A percentile compares a stretch with the other conserved stretches of the same genome.
phyloP scores from a whole-genome alignment of 139 green algal genomes.

The Chlamydomonas urium region DNA sequence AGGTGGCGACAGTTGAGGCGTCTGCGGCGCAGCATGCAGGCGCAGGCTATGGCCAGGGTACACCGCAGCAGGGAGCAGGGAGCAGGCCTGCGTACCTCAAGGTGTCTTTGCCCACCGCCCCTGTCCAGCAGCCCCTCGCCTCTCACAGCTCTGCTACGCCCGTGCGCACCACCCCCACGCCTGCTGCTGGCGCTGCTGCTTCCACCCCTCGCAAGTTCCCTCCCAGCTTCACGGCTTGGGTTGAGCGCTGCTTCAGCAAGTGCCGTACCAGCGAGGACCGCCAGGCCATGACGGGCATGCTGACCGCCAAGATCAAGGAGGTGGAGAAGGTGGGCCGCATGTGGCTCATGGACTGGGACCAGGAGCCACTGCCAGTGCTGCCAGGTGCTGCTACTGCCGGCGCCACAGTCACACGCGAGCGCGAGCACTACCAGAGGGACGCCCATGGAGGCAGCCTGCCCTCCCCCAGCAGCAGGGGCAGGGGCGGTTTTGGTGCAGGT shows the following conservation, averaged over 20 bases:
- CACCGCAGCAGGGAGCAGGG: no score
- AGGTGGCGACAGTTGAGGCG: not conserved
- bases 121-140: not conserved
- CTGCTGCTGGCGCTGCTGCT: not conserved
- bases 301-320: conserved; percentile 30
- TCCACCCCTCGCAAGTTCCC: not conserved
- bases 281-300: conserved; percentile 15
- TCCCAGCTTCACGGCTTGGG: conserved; percentile 19
- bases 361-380: no score
- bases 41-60: no score
- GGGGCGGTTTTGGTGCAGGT: no score
- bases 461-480: no score
- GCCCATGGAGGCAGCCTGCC: no score
- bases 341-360: conserved; percentile 30
- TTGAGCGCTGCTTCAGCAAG: conserved; percentile 40
- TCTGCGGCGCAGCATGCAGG: not conserved
- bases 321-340: conserved; percentile 30
- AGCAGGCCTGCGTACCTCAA: not conserved
- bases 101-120: not conserved
- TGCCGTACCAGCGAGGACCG: conserved; percentile 13
- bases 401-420: no score
- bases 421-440: no score
- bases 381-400: no score
- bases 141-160: not conserved
- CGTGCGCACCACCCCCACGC: not conserved